Evolutionary conservation across 306 rosid genomes (phyloP), one percentile per base, ranked within the genome.

Genomic region (Cicer judaicum): DNA sequence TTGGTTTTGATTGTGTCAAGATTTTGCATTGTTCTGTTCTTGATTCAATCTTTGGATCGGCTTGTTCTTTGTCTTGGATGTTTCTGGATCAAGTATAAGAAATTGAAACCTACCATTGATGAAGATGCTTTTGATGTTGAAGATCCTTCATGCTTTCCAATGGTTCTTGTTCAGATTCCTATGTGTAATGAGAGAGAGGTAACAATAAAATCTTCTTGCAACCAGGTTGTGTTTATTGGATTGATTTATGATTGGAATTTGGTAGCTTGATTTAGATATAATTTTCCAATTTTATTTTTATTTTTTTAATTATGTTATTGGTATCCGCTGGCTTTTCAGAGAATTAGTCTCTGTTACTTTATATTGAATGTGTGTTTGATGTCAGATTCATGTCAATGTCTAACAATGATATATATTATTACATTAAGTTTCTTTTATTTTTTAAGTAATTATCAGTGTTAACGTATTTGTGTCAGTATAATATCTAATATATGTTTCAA

Each of bases 181-280:
- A 94, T 94, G 99, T 94, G 99, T 85, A 94, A 94, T 85, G 99
- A 95, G 73, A 87, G 92, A 95, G 99, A 95, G 99, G 99, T 95
- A 89, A 85, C 7, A 6, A 24, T 24, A 60, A 1, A 68, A 67
- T 50, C 3, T 55, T 59, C 10, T 49, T 64, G 19, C 36, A 38
- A 74, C 42, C 19, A 15, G 38, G 24, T 56, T 61, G 36, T 57
- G 68, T 5, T 24, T 42, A 64, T 18, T 64, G 39, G 39, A 10
- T 65, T 65, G n/a, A 18, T 6, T 11, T 10, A 5, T 41, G 29
- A 39, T 39, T 8, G 13, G 7, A 41, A 13, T 39, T 63, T 63
- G 71, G 14, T 73, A 50, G 34, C 14, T 10, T 50, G 61, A 7
- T 36, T 60, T 64, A 46, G 64, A 67, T 6, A 16, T 67, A 55